Conservation (phyloP, 176 grass and related monocot genomes). For the Lolium rigidum region DNA sequence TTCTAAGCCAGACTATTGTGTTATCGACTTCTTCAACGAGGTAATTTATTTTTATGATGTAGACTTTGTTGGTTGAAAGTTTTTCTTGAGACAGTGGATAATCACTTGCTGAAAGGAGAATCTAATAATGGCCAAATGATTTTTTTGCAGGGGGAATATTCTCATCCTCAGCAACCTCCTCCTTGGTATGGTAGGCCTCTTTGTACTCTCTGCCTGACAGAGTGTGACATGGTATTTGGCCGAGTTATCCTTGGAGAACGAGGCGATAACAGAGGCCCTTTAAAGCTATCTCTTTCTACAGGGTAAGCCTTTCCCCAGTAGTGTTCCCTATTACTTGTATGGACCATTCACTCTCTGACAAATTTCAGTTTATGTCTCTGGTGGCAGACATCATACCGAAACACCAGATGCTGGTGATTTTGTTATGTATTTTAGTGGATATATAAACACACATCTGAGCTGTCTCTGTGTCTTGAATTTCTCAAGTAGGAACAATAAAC, state of each 20-base stretch:
- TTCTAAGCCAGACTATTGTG: conserved; percentile 90
- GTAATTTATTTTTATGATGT: conserved; percentile 45
- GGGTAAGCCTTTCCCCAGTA: conserved; percentile 64
- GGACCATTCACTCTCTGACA: not conserved
- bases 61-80: not conserved
- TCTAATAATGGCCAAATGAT: not conserved
- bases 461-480: not conserved
- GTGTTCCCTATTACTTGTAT: conserved; percentile 31
- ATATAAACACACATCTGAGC: no score
- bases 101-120: conserved; percentile 20
- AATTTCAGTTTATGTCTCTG: conserved; percentile 1
- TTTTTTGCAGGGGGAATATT: conserved; percentile 69
- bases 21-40: conserved; percentile 87
- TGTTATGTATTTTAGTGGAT: no score
- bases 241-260: conserved; percentile 65
- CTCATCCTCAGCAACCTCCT: conserved; percentile 69
- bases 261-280: conserved; percentile 76
- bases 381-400: conserved; percentile 4
- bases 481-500: not conserved
- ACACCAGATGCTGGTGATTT: not conserved
- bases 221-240: conserved; percentile 97
- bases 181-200: conserved; percentile 85
- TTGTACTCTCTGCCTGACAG: conserved; percentile 88
- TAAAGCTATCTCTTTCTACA: conserved; percentile 68
- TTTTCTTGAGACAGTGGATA: not conserved